phyloP scores from a whole-genome alignment of 306 rosid species.

The Abrus pulchellus region DNA sequence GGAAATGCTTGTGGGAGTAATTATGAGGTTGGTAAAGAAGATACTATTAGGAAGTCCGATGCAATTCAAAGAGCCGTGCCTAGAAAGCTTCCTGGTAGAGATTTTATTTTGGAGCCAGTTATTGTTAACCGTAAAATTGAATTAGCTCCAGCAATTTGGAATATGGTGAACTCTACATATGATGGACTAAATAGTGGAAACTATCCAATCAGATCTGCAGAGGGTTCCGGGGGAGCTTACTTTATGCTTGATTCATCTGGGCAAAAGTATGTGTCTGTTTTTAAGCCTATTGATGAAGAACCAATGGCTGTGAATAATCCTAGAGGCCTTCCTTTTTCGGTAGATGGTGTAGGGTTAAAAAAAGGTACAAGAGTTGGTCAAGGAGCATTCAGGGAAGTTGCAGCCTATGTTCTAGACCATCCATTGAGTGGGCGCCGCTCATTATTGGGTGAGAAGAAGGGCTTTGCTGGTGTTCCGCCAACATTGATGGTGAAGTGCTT shows the following conservation, averaged over 20 bases:
- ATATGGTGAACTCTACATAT: constrained; percentile 69
- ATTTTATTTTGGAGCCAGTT: constrained; percentile 69
- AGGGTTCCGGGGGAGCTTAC: constrained; percentile 94
- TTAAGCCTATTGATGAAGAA: constrained; percentile 95
- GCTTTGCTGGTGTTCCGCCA: constrained; percentile 94
- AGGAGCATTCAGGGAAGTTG: constrained; percentile 95
- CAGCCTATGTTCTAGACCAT: constrained; percentile 87
- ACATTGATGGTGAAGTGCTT: constrained; percentile 73
- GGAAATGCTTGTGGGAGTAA: constrained; percentile 6
- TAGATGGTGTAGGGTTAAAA: constrained; percentile 86
- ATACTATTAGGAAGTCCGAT: constrained; percentile 43
- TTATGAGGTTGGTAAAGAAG: constrained; percentile 52
- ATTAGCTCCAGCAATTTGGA: constrained; percentile 59
- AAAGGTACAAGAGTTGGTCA: constrained; percentile 89
- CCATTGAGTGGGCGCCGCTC: constrained; percentile 66
- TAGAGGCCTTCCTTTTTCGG: constrained; percentile 76
- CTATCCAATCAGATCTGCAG: constrained; percentile 75
- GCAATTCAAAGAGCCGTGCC: constrained; percentile 46
- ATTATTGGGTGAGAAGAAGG: constrained; percentile 60
- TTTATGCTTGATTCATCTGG: constrained; percentile 77
- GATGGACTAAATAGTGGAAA: constrained; percentile 69
- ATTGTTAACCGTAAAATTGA: constrained; percentile 73
- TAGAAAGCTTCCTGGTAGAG: constrained; percentile 54
- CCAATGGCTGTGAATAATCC: constrained; percentile 95
- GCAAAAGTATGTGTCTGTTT: constrained; percentile 73